Base-by-base conservation (phyloP, 1,284 basidiomycete genomes). In the Leccinum griseonigrum region DNA sequence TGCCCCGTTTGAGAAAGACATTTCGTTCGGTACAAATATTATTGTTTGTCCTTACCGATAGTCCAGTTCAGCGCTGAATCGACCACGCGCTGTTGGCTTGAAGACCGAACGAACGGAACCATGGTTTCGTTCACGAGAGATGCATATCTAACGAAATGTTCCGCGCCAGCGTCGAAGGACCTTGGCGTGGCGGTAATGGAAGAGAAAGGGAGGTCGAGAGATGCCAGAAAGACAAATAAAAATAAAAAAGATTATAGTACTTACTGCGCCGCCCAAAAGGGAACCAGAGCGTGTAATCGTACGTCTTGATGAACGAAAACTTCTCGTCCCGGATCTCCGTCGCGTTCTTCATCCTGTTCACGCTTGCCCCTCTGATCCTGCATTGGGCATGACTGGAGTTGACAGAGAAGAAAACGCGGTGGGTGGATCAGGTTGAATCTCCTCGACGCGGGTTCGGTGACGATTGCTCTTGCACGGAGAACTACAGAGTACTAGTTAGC, bases 21-120 rank as follows among this genome's bases (percentile, higher is more conserved):
- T 31, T 16, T 10, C 11, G 8, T 4, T 16, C 9, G 22, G 26
- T 28, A 51, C 38, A 14, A 3, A 7, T 8, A 29, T 38, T 4
- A 18, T n/a, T 31, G 4, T 36, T 18, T 10, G 29, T 34, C 64
- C 76, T 46, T 60, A 88, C 90, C 85, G 71, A 76, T 71, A 40
- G 85, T 85, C 90, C 90, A 92, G 67, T 91, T 90, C 6, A 74
- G 76, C 0, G 88, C 87, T 26, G 86, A 85, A 58, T 84, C 78
- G 0, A 91, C 78, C 0, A 93, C 90, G 16, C 92, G 81, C 9
- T 74, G 70, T 11, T 79, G 79, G 18, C 81, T 77, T 0, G 88
- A 84, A 1, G 89, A 79, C 14, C 92, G 80, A 1, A 90, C 80
- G 65, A 94, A 94, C 0, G 88, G 85, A 2, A 84, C 61, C 52